Base-by-base conservation (phyloP, 2,329 filamentous ascomycete species). In the Neofusicoccum ribis region DNA sequence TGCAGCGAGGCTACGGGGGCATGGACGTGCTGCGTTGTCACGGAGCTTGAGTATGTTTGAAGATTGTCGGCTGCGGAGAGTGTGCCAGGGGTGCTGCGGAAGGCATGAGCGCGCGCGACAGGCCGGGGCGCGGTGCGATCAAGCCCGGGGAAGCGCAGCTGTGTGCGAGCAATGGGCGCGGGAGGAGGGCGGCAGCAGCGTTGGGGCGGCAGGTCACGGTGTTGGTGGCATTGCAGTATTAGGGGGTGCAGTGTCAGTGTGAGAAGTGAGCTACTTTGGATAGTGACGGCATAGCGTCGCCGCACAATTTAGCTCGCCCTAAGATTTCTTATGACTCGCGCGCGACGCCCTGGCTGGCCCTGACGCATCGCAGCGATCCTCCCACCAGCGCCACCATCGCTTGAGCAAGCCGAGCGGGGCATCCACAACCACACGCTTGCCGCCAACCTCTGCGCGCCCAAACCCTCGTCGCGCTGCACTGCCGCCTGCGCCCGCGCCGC, bases 61-160 rank as follows among this genome's bases (percentile, higher is more conserved):
- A 47, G 41, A 31, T 60, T 47, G 56, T 36, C 41, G 56, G 17
- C 31, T 44, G 54, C 54, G 54, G 54, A 44, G 56, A 37, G 47
- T 41, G 56, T 46, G 41, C 56, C 56, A 60, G 56, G 56, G 56
- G 56, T 47, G 56, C 41, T n/a, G 34, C 56, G 43, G 56, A 47
- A 60, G 56, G 56, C 56, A 60, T 60, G 56, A 60, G 56, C 56
- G 56, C 23, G 39, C 37, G 23, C 54, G 41, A 20, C 11, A 14
- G 9, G 23, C 17, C 39, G 15, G 54, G 31, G 56, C 56, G 56
- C 56, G 5, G 41, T 15, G 56, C 9, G 43, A 44, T 31, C 20
- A n/a, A 15, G 54, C 39, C 39, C 31, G n/a, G 31, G 44, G 56
- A 20, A n/a, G 56, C 56, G 34, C 41, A 8, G 43, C 27, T 9